A percentile compares a stretch with the other conserved stretches of the same genome.
Evolutionary conservation across 306 rosid species (phyloP).

Genomic region (Citrullus colocynthis): DNA sequence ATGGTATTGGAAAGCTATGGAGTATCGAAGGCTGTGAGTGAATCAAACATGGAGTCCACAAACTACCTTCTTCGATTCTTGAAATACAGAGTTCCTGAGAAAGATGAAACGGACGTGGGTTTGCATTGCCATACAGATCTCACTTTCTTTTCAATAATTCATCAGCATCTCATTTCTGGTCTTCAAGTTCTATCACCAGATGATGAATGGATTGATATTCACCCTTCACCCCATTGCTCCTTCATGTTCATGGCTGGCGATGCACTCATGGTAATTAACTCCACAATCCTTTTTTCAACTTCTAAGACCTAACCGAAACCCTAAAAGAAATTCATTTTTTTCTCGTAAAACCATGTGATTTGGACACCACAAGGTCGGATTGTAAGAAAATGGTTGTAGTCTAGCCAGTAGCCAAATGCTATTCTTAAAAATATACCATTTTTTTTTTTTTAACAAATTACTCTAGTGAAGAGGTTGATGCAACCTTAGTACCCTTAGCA

Average conservation of each 20-base stretch:
- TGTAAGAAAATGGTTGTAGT: too few species aligned
- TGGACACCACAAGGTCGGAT: too few species aligned
- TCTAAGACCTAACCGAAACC: too few species aligned
- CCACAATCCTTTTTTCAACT: neutral
- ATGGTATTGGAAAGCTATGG: slow-evolving; percentile 35
- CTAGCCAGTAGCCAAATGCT: too few species aligned
- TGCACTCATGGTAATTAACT: slow-evolving; percentile 15
- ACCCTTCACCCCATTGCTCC: slow-evolving; percentile 10
- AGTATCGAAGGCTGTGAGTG: neutral
- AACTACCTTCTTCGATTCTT: slow-evolving; percentile 19
- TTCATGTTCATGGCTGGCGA: slow-evolving; percentile 29
- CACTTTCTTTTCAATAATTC: slow-evolving; percentile 22
- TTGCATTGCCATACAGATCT: slow-evolving; percentile 20
- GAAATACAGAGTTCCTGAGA: slow-evolving; percentile 14
- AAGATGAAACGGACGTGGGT: slow-evolving; percentile 18
- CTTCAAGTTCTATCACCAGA: slow-evolving; percentile 20
- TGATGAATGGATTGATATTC: slow-evolving; percentile 20
- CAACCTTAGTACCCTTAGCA: too few species aligned
- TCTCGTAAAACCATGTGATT: too few species aligned
- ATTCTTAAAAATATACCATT: too few species aligned
- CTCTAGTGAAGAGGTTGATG: too few species aligned
- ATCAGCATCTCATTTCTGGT: slow-evolving; percentile 19
- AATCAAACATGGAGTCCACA: slow-evolving; percentile 6
- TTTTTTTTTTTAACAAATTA: too few species aligned
- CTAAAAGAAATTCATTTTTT: too few species aligned